Evolutionary conservation across 176 grass and related monocot species (phyloP), one percentile per base, ranked within the genome.

Genomic region (Tuctoria greenei): DNA sequence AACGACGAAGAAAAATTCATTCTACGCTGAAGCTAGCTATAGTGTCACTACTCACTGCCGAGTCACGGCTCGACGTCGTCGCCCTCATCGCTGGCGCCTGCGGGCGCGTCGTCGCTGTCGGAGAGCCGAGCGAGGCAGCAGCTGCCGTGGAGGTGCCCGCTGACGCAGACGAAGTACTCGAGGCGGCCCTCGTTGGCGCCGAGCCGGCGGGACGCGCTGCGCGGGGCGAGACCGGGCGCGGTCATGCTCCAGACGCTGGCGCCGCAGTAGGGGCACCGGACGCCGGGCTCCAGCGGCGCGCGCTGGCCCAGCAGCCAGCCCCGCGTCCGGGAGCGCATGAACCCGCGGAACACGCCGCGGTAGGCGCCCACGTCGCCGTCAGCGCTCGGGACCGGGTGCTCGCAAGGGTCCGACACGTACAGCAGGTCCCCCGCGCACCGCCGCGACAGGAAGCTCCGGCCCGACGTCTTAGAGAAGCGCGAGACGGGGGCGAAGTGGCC

Each of bases 101-200:
- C 31, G 31, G 31, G 3, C 31, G 31, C 31, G 31, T 31, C 31
- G 31, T 31, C 78, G 54, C 76, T 84, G 50, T 69, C 50, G 24
- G 93, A 96, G 57, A 96, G 87, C 3, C 82, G 89, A 0, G 82
- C 57, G 69, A 96, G 85, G 82, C 87, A 92, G 87, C 90, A 96
- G 75, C 76, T 89, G 42, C 93, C 93, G 66, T 92, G 89, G 41
- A 92, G 84, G 82, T 96, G 93, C 0, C 93, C 89, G 58, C 88
- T 89, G 49, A 96, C 89, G 81, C 93, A 96, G 65, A 96, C 87
- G 56, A 92, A 92, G 69, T 96, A 96, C 93, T 96, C 93, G 44
- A 96, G 69, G 0, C 47, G 23, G 2, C 59, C 83, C 15, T 90
- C 69, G 67, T 81, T 40, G 10, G 93, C 63, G 41, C 93, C 93